Evolutionary conservation across 2,329 filamentous ascomycete genomes (phyloP).

Genomic region (Stachybotrys chlorohalonatus): DNA sequence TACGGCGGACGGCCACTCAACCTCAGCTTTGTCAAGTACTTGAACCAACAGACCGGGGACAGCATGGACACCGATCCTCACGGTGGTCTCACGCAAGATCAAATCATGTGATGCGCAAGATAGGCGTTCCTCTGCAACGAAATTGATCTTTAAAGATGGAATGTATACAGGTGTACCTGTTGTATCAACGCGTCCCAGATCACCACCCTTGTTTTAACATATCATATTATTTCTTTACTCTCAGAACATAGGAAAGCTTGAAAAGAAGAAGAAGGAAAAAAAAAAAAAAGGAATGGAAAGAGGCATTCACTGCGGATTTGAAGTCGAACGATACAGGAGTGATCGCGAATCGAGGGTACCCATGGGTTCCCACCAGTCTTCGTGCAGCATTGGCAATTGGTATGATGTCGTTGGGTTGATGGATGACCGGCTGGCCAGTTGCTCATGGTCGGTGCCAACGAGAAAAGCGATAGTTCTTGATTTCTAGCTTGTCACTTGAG

Average conservation of each 20-base stretch:
- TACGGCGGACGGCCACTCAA: slow-evolving; percentile 93
- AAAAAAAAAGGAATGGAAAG: not conserved
- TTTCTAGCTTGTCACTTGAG: not conserved
- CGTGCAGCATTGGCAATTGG: not conserved
- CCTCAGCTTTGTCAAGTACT: slow-evolving; percentile 88
- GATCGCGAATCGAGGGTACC: not conserved
- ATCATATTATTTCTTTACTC: not conserved
- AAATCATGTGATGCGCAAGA: slow-evolving; percentile 68
- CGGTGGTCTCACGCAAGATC: slow-evolving; percentile 81
- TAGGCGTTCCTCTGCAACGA: not conserved
- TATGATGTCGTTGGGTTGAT: not conserved
- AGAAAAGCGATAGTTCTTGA: not conserved
- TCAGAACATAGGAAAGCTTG: not conserved
- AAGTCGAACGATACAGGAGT: not conserved
- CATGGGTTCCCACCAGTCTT: not conserved
- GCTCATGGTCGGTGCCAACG: not conserved
- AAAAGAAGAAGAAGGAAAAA: too few relatives aligned
- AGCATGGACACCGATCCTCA: slow-evolving; percentile 77
- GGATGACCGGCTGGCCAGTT: not conserved
- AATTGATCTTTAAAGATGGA: not conserved
- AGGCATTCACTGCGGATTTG: not conserved
- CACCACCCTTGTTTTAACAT: not conserved
- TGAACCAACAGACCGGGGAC: slow-evolving; percentile 56
- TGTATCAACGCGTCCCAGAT: not conserved
- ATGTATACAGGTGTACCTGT: not conserved